Base-by-base conservation (phyloP, 768 basidiomycete genomes). In the Boletus vinaceobasis region DNA sequence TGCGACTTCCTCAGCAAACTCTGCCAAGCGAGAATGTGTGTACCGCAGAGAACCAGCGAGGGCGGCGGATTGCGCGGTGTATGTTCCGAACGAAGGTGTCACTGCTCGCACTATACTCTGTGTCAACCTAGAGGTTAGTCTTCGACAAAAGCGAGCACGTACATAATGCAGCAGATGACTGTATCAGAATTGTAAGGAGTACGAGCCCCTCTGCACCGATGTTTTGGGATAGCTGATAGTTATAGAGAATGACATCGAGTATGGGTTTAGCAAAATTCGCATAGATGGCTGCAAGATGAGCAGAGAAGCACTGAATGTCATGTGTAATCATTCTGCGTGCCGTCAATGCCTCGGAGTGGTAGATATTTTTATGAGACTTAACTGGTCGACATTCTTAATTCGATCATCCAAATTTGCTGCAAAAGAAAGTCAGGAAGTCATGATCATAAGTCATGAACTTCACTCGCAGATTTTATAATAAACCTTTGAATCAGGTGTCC, bases 341-440 rank as follows among this genome's bases (percentile, higher is more conserved):
- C 33, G 39, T 67, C 45, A 66, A 46, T 58, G 42, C 31, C 19
- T 38, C 39, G n/a, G 29, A 59, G 32, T 26, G 29, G 33, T 31
- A 17, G 39, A 26, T 3, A 27, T 14, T 19, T 31, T 43, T 15
- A 17, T n/a, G 5, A 40, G 29, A 66, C 80, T 61, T 52, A 61
- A 90, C 88, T 97, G 93, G 69, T 98, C 94, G 15, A 92, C 88
- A 62, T 98, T 97, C 77, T 93, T 93, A 47, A 98, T 93, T 47
- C 96, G 79, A 67, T 98, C 96, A 66, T 98, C 95, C 62, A 98
- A 73, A 69, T 97, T 97, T 42, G 90, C 93, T 92, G 64, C 23
- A 51, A n/a, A 43, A 26, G 19, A 43, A 40, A 17, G 8, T 61
- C 17, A 59, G 39, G 15, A 50, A 35, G n/a, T 15, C 26, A 54